Base-by-base conservation (phyloP, 106 monocot genomes). In the Xerophyta viscosa region DNA sequence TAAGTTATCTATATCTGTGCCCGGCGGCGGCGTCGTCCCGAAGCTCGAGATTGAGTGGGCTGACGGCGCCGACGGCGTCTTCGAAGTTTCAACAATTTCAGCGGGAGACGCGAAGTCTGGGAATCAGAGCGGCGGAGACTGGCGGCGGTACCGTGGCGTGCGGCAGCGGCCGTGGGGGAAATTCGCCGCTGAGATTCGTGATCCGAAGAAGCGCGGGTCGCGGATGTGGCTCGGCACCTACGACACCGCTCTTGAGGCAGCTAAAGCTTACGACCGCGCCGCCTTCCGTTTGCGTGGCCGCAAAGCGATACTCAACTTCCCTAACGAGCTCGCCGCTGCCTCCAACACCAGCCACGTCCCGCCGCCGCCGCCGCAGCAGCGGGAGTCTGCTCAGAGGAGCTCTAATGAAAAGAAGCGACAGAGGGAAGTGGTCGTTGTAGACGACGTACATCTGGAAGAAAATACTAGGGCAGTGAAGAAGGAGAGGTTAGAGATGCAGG, bases 301-400 rank as follows among this genome's bases (percentile, higher is more conserved):
- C 48, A 89, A 77, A 63, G 88, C 88, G 9, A 80, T 89, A 26
- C 73, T 89, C 52, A 89, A 89, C 65, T 89, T 89, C 54, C 88
- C 88, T 36, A 83, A 89, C 67, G 83, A 89, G 42, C 14, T 83
- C 46, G 51, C 54, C 4, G 20, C 19, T 20, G n/a, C 46, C 33
- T 33, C 33, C 33, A 17, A 2, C 14, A n/a, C n/a, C n/a, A n/a
- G n/a, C n/a, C n/a, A n/a, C n/a, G n/a, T n/a, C n/a, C n/a, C n/a
- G n/a, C 7, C 3, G 43, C 18, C 14, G 43, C 43, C 18, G 14
- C 15, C n/a, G 15, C 12, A 5, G 5, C 33, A 33, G 41, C 60
- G 10, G 33, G 7, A 43, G 24, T 31, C 55, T 9, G 20, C 26
- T 15, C 29, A 50, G 20, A 3, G 27, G 50, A 27, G 0, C 2